Evolutionary conservation across 805 yeast species (phyloP).

Genomic region (Brettanomyces anomalus): DNA sequence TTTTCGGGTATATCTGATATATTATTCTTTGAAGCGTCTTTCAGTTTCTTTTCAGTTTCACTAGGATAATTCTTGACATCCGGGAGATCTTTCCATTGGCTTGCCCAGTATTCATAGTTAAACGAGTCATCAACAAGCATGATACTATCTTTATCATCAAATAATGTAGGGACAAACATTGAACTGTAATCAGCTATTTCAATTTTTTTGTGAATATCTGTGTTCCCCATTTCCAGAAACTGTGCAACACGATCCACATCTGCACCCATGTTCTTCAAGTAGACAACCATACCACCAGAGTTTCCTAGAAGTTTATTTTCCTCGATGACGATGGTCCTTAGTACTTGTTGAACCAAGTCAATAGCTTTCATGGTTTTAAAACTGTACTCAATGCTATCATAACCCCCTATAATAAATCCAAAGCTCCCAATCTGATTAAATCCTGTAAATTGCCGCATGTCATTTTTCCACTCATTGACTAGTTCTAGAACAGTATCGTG

Average conservation of each 20-base stretch:
- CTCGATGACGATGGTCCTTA: constrained; percentile 1
- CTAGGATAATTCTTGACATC: too few relatives aligned
- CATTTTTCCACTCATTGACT: background rate
- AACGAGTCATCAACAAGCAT: constrained; percentile 27
- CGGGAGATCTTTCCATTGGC: background rate
- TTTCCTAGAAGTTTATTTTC: background rate
- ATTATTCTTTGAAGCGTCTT: too few relatives aligned
- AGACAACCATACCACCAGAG: background rate
- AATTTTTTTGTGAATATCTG: background rate
- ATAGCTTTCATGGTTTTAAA: constrained; percentile 10
- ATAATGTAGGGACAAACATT: constrained; percentile 34
- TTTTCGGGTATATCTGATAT: too few relatives aligned
- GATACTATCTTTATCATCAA: constrained; percentile 48
- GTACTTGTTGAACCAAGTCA: constrained; percentile 19
- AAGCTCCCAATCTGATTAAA: background rate
- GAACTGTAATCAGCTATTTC: constrained; percentile 11
- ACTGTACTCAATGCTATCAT: constrained; percentile 9
- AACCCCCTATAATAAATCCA: background rate
- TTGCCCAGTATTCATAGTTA: constrained; percentile 15
- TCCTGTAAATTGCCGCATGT: background rate
- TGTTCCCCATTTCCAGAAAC: background rate
- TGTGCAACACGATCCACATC: background rate
- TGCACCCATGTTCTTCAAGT: constrained; percentile 1
- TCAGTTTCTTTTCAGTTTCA: too few relatives aligned
- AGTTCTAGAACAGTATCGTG: background rate